These are phyloP conservation scores for Penicillium crystallinum DNA, from an alignment of 495 filamentous ascomycete species.

Conservation along the genomic window DNA sequence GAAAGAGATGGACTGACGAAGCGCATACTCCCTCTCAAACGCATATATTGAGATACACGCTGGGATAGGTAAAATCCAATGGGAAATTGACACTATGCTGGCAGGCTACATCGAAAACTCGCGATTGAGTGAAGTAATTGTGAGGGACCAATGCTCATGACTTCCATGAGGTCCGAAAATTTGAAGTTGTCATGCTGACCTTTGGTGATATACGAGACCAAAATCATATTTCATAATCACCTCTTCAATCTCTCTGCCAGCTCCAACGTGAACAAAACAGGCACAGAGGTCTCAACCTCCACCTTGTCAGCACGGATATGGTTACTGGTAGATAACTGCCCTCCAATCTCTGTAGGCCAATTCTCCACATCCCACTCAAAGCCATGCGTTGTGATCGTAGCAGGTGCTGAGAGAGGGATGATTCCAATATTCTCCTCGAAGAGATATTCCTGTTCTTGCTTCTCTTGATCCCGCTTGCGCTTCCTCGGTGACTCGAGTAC, in stretches of 20 bases:
- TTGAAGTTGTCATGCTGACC: neutral
- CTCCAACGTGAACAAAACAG: conserved; percentile 84
- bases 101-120: neutral
- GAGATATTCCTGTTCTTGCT: conserved; percentile 11
- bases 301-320: conserved; percentile 59
- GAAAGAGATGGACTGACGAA: too few species aligned
- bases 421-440: conserved; percentile 74
- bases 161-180: too few species aligned
- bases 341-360: conserved; percentile 79
- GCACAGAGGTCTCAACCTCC: conserved; percentile 57
- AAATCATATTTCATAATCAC: neutral
- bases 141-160: too few species aligned
- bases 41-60: too few species aligned
- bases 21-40: too few species aligned
- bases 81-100: neutral
- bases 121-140: neutral
- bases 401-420: conserved; percentile 69
- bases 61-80: too few species aligned
- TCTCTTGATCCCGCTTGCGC: conserved; percentile 3
- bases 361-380: conserved; percentile 84
- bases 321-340: conserved; percentile 89
- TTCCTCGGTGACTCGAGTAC: neutral
- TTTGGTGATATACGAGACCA: neutral
- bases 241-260: conserved; percentile 45
- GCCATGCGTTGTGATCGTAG: conserved; percentile 68